A percentile compares a stretch with the other conserved stretches of the same genome.
Conservation (phyloP, 2,329 filamentous ascomycete genomes). For the Alternaria triticimaculans region DNA sequence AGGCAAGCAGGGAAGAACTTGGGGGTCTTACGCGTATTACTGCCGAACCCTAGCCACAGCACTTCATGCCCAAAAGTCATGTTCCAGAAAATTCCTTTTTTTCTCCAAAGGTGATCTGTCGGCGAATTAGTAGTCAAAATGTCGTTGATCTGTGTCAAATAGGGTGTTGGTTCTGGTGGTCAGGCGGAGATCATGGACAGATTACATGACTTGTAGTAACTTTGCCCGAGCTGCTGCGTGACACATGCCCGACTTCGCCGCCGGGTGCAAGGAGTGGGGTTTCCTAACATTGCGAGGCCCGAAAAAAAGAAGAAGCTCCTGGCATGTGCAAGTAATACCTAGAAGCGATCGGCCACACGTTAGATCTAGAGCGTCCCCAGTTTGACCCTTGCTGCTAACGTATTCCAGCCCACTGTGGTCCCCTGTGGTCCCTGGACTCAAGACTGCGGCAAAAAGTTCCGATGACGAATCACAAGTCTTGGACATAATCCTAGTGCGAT, state of each 20-base stretch:
- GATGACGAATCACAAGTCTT: background rate
- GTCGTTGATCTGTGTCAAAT: background rate
- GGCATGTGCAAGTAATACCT: background rate
- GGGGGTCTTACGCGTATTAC: background rate
- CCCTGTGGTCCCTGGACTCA: background rate
- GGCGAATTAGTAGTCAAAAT: background rate
- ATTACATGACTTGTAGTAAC: background rate
- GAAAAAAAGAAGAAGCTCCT: background rate
- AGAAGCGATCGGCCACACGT: background rate
- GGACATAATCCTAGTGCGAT: background rate
- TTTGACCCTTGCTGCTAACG: background rate
- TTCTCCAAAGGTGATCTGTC: background rate
- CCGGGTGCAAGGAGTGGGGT: background rate
- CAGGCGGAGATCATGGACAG: background rate
- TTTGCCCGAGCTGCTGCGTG: background rate
- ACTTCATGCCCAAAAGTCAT: background rate
- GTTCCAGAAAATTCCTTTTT: background rate
- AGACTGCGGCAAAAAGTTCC: background rate
- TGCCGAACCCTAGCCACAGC: background rate
- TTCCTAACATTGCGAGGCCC: background rate
- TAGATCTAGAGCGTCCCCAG: background rate
- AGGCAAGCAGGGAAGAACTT: background rate
- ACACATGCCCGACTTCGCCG: background rate
- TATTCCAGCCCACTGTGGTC: background rate
- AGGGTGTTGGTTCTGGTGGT: background rate